These are phyloP conservation scores for Lactarius indigo DNA, from an alignment of 768 basidiomycete species.

Conservation along the genomic window DNA sequence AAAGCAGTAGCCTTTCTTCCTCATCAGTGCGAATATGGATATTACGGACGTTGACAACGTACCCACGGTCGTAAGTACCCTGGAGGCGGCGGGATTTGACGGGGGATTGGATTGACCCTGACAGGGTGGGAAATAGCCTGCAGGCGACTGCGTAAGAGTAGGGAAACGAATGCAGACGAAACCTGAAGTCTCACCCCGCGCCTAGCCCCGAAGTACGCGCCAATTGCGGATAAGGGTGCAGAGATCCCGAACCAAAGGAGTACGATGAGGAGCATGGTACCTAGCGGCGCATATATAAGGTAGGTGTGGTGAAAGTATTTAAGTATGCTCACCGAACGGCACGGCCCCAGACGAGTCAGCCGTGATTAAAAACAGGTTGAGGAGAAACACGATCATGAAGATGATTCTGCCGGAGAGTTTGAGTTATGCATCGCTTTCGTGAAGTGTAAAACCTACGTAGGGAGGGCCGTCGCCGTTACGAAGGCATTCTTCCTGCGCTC, in stretches of 20 bases:
- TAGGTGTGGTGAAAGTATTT: background rate
- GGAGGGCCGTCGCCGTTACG: conserved; percentile 82
- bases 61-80: conserved; percentile 85
- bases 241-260: conserved; percentile 93
- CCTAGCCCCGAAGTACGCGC: conserved; percentile 81
- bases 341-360: conserved; percentile 93
- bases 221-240: conserved; percentile 81
- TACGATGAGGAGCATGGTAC: conserved; percentile 81
- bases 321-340: conserved; percentile 66
- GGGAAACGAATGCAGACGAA: background rate
- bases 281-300: conserved; percentile 34
- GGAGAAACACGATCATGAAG: conserved; percentile 81
- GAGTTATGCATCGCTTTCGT: background rate
- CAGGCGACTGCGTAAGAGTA: conserved; percentile 14
- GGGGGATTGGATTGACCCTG: conserved; percentile 87
- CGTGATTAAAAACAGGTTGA: conserved; percentile 83
- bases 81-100: conserved; percentile 89
- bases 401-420: conserved; percentile 51
- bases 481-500: conserved; percentile 81
- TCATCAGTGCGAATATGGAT: background rate
- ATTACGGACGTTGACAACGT: conserved; percentile 28
- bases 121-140: conserved; percentile 80
- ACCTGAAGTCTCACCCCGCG: conserved; percentile 64
- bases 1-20: conserved; percentile 54
- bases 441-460: conserved; percentile 54